These are phyloP conservation scores for Botrytis sinoallii DNA, from an alignment of 2,329 filamentous ascomycete species.

Conservation along the genomic window DNA sequence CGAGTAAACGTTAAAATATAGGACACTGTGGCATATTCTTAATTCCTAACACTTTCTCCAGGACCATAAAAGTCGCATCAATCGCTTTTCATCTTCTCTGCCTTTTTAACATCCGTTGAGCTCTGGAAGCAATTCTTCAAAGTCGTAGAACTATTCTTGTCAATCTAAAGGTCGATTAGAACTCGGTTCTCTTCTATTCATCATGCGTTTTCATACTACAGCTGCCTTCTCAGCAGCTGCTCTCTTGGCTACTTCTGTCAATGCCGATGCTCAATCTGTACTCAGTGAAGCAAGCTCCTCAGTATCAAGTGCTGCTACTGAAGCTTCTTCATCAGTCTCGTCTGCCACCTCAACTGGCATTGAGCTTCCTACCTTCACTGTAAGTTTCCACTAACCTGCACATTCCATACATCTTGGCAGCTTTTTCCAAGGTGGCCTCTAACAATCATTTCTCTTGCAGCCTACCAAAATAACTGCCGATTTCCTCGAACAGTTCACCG, in stretches of 20 bases:
- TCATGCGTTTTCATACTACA: slow-evolving; percentile 80
- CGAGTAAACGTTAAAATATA: slow-evolving; percentile 18
- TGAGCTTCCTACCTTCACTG: slow-evolving; percentile 80
- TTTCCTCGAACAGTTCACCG: slow-evolving; percentile 98
- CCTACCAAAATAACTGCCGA: slow-evolving; percentile 84
- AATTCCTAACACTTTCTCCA: slow-evolving; percentile 20
- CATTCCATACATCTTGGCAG: slow-evolving; percentile 27
- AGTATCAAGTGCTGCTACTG: slow-evolving; percentile 36
- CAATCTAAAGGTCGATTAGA: slow-evolving; percentile 26
- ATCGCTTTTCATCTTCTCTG: slow-evolving; percentile 18
- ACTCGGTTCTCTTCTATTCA: slow-evolving; percentile 26
- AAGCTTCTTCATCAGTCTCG: slow-evolving; percentile 40
- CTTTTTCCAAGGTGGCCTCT: background rate
- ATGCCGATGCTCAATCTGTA: slow-evolving; percentile 60
- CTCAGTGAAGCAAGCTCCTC: slow-evolving; percentile 47
- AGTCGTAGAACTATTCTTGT: slow-evolving; percentile 25
- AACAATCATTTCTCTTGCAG: slow-evolving; percentile 47
- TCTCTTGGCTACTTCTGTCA: slow-evolving; percentile 66
- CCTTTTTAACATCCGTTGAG: slow-evolving; percentile 25
- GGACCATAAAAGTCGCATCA: slow-evolving; percentile 18
- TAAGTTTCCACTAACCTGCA: slow-evolving; percentile 47
- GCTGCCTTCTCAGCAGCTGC: slow-evolving; percentile 74
- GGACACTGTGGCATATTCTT: slow-evolving; percentile 22
- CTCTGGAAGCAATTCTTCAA: slow-evolving; percentile 33
- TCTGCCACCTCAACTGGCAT: slow-evolving; percentile 54